Base-by-base conservation (phyloP, 2,329 filamentous ascomycete species). In the Conoideocrella luteorostrata region DNA sequence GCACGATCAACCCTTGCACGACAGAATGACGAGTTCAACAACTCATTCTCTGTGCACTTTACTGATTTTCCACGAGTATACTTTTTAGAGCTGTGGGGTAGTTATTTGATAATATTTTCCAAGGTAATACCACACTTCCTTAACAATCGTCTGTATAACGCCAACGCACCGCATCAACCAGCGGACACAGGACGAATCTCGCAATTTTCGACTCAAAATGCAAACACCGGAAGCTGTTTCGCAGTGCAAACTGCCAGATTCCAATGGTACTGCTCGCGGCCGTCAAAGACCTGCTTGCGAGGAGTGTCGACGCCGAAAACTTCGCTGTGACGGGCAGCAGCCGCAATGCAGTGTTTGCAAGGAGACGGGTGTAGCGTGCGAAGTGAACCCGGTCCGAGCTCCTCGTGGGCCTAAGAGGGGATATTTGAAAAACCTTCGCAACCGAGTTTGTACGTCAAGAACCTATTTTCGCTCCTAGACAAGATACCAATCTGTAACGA, bases 281-380 rank as follows among this genome's bases (percentile, higher is more conserved):
- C 30, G 46, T 6, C 46, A 48, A 30, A 30, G 29, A 20, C 46
- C 43, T n/a, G 46, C 46, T 10, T 48, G 46, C 13, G 24, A 45
- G 22, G 46, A 48, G 21, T 48, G 46, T n/a, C 39, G 46, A 17
- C 23, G 46, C 6, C 46, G 46, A 12, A 48, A 48, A 13, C 40
- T 48, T 15, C 36, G 46, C 9, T 48, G 46, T 21, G 46, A 48
- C 23, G 39, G 46, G 13, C 18, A 41, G 18, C 43, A 45, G 18
- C 46, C 46, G 11, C 44, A 41, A 15, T 48, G 46, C 37, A 18
- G 33, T 20, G 33, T 41, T 13, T 48, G 46, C 21, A 20, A 32
- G 10, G 39, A 41, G 26, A 37, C 46, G 4, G 46, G 46, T 9
- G 23, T 29, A 7, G 12, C 24, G 4, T 48, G 46, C 43, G 23